Conservation (phyloP, 2,329 filamentous ascomycete species). For the Ustulina deusta region DNA sequence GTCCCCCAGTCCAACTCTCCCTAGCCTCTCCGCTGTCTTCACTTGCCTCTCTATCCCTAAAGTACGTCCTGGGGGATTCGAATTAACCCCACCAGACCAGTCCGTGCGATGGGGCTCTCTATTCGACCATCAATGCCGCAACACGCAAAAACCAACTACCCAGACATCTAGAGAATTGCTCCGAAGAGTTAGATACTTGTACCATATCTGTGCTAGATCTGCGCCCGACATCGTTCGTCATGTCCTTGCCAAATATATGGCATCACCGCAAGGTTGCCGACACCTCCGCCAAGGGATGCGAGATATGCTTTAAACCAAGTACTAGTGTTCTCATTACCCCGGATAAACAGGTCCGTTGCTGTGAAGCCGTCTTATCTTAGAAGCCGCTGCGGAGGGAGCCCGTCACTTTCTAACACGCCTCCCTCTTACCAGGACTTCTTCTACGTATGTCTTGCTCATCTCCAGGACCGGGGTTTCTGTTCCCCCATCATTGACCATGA, state of each 20-base stretch:
- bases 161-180: not conserved
- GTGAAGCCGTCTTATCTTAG: constrained; percentile 25
- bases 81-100: constrained; percentile 5
- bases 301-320: constrained; percentile 91
- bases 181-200: not conserved
- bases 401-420: constrained; percentile 27
- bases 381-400: not conserved
- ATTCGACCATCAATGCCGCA: not conserved
- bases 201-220: not conserved
- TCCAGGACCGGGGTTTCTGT: constrained; percentile 87
- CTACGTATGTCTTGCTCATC: constrained; percentile 85
- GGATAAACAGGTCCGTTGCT: constrained; percentile 79
- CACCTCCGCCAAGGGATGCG: constrained; percentile 83
- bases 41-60: not conserved
- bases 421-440: constrained; percentile 76
- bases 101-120: not conserved
- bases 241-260: constrained; percentile 81
- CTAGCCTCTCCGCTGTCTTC: not conserved
- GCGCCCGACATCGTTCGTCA: constrained; percentile 41
- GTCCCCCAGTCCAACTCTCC: not conserved
- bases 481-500: constrained; percentile 78
- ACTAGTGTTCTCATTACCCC: constrained; percentile 88
- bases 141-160: not conserved
- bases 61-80: too few relatives aligned
- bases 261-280: constrained; percentile 89